Evolutionary conservation across 2,329 filamentous ascomycete genomes (phyloP), one percentile per base, ranked within the genome.

Genomic region (Pseudogymnoascus sp.): DNA sequence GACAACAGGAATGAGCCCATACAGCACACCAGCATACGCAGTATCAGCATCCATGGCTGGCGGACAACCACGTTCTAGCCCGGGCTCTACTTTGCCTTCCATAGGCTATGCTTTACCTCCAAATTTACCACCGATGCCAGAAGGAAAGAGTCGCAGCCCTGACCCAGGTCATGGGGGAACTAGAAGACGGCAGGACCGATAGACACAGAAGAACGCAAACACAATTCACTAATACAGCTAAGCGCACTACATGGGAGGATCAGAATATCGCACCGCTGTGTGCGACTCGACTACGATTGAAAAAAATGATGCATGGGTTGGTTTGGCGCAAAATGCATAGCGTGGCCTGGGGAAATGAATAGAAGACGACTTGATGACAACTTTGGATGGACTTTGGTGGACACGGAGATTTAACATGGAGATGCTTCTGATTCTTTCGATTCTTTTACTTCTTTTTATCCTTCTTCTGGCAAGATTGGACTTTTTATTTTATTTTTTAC

Each of bases 1-100:
- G 68, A 88, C 85, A 1, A 87, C 84, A 0, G 85, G 85, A 11
- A 77, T 86, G 34, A 85, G 81, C 66, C 82, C 84, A 0, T 87
- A 87, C 70, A 82, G 76, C 67, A 82, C 82, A n/a, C 81, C 82
- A 40, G 81, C 82, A 0, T 84, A 83, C 69, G 78, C 80, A 6
- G 72, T 78, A 61, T 70, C 70, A 38, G 67, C 69, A 68, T 67
- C 69, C 1, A 67, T 67, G 66, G 44, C 61, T 21, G 66, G 65
- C 10, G 67, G 69, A 4, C 71, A 70, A 61, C 12, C 28, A 23
- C 31, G n/a, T 8, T 59, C 64, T n/a, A 82, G 79, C 62, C 79
- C 80, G 1, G 76, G 77, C 1, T 75, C 76, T 11, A 71, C 75
- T 46, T 72, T 79, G 21, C 70, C 70, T 14, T 64, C 69, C 12